phyloP scores from a whole-genome alignment of 352 stramenopile genomes.

The Blastocystis sp. region DNA sequence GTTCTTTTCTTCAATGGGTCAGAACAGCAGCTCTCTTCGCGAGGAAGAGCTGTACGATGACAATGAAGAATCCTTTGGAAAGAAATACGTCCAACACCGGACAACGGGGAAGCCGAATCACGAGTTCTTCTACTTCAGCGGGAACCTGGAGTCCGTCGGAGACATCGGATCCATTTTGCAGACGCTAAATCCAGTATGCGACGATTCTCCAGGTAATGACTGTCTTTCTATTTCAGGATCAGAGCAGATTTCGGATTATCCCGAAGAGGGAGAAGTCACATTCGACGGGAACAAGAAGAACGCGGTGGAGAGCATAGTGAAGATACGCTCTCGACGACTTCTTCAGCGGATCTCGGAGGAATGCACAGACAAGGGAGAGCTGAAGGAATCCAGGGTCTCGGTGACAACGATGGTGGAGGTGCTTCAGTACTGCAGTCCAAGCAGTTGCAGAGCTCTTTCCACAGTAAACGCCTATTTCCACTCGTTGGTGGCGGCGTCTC shows the following conservation, averaged over 20 bases:
- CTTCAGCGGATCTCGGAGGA: background rate
- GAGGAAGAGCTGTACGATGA: too few relatives aligned
- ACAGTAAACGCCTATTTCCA: constrained; percentile 35
- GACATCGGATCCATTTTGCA: background rate
- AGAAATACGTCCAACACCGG: too few relatives aligned
- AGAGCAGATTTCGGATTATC: background rate
- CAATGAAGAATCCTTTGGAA: too few relatives aligned
- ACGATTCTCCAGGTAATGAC: background rate
- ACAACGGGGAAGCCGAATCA: too few relatives aligned
- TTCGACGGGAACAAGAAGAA: background rate
- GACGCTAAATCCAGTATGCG: background rate
- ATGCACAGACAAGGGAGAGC: background rate
- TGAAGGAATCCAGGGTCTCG: background rate
- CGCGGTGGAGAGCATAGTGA: background rate
- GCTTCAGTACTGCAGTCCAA: constrained; percentile 11
- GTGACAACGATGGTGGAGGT: constrained; percentile 45
- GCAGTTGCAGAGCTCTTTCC: background rate
- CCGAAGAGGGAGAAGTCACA: background rate
- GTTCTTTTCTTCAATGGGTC: too few relatives aligned
- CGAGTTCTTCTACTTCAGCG: background rate
- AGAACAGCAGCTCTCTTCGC: too few relatives aligned
- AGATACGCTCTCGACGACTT: constrained; percentile 10
- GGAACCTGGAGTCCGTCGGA: background rate
- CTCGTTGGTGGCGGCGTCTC: background rate
- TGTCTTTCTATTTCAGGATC: background rate